phyloP scores from a whole-genome alignment of 2,329 filamentous ascomycete genomes.

The Aspergillus nomiae region DNA sequence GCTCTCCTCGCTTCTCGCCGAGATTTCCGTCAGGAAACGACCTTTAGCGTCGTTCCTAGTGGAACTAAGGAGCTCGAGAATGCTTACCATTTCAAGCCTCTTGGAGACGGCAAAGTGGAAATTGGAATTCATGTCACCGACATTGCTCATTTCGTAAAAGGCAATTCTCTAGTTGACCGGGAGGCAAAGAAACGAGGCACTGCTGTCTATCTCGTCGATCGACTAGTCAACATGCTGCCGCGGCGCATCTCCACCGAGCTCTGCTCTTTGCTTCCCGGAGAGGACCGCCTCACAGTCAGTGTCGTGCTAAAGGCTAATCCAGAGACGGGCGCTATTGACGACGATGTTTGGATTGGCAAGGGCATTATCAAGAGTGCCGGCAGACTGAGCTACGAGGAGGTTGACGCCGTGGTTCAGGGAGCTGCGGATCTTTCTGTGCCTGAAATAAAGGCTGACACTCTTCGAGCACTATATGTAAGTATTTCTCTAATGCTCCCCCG shows the following conservation, averaged over 20 bases:
- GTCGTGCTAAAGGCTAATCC: conserved; percentile 90
- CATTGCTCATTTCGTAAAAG: conserved; percentile 94
- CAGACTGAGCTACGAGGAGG: conserved; percentile 80
- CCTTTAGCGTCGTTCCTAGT: conserved; percentile 90
- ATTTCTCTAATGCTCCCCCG: background rate
- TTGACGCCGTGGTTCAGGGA: conserved; percentile 77
- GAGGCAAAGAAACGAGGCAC: conserved; percentile 98
- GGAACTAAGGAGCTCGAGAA: conserved; percentile 87
- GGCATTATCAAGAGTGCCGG: conserved; percentile 88
- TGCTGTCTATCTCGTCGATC: conserved; percentile 91
- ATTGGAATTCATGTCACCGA: conserved; percentile 95
- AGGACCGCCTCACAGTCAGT: conserved; percentile 88
- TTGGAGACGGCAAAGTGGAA: conserved; percentile 82
- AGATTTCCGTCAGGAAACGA: conserved; percentile 85
- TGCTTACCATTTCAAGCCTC: conserved; percentile 86
- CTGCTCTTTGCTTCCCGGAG: conserved; percentile 81
- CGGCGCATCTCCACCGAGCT: conserved; percentile 81
- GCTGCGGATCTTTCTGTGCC: conserved; percentile 63
- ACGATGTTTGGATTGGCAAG: conserved; percentile 92
- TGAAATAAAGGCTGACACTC: conserved; percentile 70
- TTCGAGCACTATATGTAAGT: conserved; percentile 75
- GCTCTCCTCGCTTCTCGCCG: conserved; percentile 71
- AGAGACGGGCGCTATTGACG: conserved; percentile 78
- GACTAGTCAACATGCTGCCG: conserved; percentile 83
- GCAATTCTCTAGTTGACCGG: conserved; percentile 90